A percentile compares a stretch with the other conserved stretches of the same genome.
These are phyloP conservation scores for Scedosporium aurantiacum DNA, from an alignment of 2,329 filamentous ascomycete species.

Conservation along the genomic window DNA sequence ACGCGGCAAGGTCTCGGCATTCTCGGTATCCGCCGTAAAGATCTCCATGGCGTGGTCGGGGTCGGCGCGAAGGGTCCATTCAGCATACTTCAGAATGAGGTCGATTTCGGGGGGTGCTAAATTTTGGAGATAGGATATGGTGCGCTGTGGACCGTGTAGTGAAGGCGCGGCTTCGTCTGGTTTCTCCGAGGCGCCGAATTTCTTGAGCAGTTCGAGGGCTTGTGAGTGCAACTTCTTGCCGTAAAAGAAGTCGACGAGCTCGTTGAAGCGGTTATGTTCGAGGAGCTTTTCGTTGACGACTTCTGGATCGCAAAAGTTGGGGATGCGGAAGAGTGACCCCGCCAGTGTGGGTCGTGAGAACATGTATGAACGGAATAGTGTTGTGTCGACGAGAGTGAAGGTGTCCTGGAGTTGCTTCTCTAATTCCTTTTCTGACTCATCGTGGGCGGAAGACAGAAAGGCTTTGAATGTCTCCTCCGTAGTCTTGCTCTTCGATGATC, in stretches of 20 bases:
- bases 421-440: slow-evolving; percentile 48
- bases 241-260: slow-evolving; percentile 94
- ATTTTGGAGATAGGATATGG: slow-evolving; percentile 81
- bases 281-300: slow-evolving; percentile 90
- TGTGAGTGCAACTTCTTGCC: slow-evolving; percentile 88
- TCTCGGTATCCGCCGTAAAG: slow-evolving; percentile 86
- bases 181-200: slow-evolving; percentile 57
- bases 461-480: slow-evolving; percentile 43
- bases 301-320: slow-evolving; percentile 93
- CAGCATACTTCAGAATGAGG: slow-evolving; percentile 79
- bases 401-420: slow-evolving; percentile 62
- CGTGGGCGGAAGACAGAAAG: slow-evolving; percentile 35
- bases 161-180: slow-evolving; percentile 38
- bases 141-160: slow-evolving; percentile 72
- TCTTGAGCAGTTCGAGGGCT: slow-evolving; percentile 69
- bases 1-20: slow-evolving; percentile 79
- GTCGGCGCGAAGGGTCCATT: slow-evolving; percentile 70
- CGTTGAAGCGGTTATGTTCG: slow-evolving; percentile 78
- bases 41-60: slow-evolving; percentile 79
- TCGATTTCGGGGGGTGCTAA: slow-evolving; percentile 81
- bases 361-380: slow-evolving; percentile 92
- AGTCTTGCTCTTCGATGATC: slow-evolving; percentile 28
- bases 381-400: slow-evolving; percentile 83
- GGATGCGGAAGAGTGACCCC: slow-evolving; percentile 82
- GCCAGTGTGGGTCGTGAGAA: slow-evolving; percentile 76